phyloP scores from a whole-genome alignment of 1,284 basidiomycete species.

The Ceraceosorus bombacis region DNA sequence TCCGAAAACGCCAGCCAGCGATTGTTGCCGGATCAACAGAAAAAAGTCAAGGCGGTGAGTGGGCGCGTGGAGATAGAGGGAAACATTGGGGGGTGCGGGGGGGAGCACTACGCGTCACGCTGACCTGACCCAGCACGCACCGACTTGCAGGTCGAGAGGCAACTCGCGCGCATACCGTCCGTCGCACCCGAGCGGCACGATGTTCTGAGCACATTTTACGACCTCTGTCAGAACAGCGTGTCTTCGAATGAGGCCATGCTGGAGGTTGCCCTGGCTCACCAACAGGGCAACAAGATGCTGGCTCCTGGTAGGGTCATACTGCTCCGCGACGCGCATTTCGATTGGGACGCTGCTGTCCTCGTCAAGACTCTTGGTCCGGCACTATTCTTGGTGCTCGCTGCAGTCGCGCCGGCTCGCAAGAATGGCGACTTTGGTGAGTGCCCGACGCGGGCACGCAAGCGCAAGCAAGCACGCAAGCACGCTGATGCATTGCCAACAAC shows the following conservation, averaged over 20 bases:
- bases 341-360: conserved; percentile 65
- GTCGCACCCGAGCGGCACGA: conserved; percentile 53
- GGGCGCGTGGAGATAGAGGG: neutral
- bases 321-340: conserved; percentile 73
- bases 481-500: no score
- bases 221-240: conserved; percentile 64
- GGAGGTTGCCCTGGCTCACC: conserved; percentile 59
- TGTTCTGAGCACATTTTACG: conserved; percentile 72
- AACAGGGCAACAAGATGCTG: conserved; percentile 65
- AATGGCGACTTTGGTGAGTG: conserved; percentile 51
- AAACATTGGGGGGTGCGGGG: no score
- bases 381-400: conserved; percentile 67
- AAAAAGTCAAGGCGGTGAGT: conserved; percentile 57
- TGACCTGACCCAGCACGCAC: neutral
- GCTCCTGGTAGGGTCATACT: conserved; percentile 71
- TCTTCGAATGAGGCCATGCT: conserved; percentile 63
- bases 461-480: no score
- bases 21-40: conserved; percentile 84
- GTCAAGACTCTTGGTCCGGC: conserved; percentile 60
- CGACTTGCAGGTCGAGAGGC: conserved; percentile 69
- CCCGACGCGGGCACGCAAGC: neutral
- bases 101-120: no score
- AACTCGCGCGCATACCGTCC: conserved; percentile 61
- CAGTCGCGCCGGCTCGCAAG: conserved; percentile 54
- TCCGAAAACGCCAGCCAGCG: conserved; percentile 94